Conservation (phyloP, 2,329 filamentous ascomycete genomes). For the Aureobasidium pullulans region DNA sequence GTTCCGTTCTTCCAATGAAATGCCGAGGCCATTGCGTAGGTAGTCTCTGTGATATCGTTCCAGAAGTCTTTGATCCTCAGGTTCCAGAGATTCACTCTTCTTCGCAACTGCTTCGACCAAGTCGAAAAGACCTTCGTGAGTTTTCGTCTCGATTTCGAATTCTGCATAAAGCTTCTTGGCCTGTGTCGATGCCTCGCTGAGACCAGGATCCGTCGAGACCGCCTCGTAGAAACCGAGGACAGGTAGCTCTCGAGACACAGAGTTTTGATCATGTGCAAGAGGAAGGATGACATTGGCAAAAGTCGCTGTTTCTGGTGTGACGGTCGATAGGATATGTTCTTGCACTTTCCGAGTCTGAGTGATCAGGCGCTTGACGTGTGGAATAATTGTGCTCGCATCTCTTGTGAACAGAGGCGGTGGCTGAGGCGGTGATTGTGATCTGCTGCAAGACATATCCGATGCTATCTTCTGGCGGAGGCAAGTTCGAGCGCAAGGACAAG, state of each 20-base stretch:
- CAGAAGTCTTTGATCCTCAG: constrained; percentile 61
- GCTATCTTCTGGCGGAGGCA: no score
- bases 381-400: constrained; percentile 60
- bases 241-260: constrained; percentile 41
- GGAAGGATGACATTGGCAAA: constrained; percentile 56
- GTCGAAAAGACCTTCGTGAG: constrained; percentile 73
- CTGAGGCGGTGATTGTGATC: constrained; percentile 54
- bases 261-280: constrained; percentile 57
- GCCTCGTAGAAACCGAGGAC: constrained; percentile 51
- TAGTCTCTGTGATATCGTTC: constrained; percentile 72
- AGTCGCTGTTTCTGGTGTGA: constrained; percentile 47
- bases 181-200: constrained; percentile 43
- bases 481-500: no score
- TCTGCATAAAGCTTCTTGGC: constrained; percentile 50
- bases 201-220: constrained; percentile 39
- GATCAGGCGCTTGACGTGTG: constrained; percentile 49
- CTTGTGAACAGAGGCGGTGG: constrained; percentile 69
- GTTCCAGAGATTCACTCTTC: constrained; percentile 53
- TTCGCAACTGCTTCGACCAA: constrained; percentile 43
- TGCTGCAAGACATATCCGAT: background rate
- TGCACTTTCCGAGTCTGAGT: constrained; percentile 34
- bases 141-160: constrained; percentile 67
- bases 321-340: constrained; percentile 58
- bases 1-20: constrained; percentile 63
- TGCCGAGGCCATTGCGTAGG: constrained; percentile 65